Evolutionary conservation across 2,329 filamentous ascomycete species (phyloP).

Genomic region (Cladosporium colombiae): DNA sequence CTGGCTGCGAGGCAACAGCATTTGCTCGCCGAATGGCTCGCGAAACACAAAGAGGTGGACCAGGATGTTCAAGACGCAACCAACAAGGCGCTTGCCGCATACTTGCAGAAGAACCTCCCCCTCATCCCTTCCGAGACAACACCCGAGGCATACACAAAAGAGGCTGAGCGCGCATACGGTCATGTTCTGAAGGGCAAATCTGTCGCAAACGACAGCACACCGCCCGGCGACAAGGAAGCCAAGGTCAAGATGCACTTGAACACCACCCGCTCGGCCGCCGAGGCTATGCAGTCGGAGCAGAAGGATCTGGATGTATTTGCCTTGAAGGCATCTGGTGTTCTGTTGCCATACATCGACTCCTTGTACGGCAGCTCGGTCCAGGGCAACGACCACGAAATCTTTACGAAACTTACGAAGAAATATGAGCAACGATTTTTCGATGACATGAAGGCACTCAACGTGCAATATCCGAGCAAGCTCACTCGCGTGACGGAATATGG

Average conservation of each 20-base stretch:
- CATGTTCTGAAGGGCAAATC: slow-evolving; percentile 57
- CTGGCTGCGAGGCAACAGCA: slow-evolving; percentile 72
- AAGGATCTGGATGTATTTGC: slow-evolving; percentile 51
- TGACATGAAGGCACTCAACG: slow-evolving; percentile 85
- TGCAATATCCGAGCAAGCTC: slow-evolving; percentile 75
- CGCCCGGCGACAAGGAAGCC: slow-evolving; percentile 73
- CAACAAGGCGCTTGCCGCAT: slow-evolving; percentile 55
- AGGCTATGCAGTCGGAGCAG: slow-evolving; percentile 45
- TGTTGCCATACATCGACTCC: slow-evolving; percentile 79
- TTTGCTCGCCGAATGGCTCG: slow-evolving; percentile 69
- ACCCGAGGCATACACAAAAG: slow-evolving; percentile 50
- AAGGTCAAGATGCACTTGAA: slow-evolving; percentile 89
- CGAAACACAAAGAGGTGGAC: slow-evolving; percentile 47
- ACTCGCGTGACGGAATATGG: slow-evolving; percentile 94
- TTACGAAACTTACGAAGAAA: slow-evolving; percentile 79
- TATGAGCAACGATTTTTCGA: slow-evolving; percentile 87
- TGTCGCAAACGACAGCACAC: slow-evolving; percentile 52
- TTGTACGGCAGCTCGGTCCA: slow-evolving; percentile 59
- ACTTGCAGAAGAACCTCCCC: slow-evolving; percentile 68
- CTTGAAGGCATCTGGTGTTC: slow-evolving; percentile 63
- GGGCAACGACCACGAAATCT: slow-evolving; percentile 69
- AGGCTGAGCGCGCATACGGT: slow-evolving; percentile 54
- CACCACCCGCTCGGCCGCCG: slow-evolving; percentile 57
- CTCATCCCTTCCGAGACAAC: slow-evolving; percentile 45
- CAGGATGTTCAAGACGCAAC: slow-evolving; percentile 52